phyloP scores from a whole-genome alignment of 2,329 filamentous ascomycete genomes.

The Calonectria honghensis region DNA sequence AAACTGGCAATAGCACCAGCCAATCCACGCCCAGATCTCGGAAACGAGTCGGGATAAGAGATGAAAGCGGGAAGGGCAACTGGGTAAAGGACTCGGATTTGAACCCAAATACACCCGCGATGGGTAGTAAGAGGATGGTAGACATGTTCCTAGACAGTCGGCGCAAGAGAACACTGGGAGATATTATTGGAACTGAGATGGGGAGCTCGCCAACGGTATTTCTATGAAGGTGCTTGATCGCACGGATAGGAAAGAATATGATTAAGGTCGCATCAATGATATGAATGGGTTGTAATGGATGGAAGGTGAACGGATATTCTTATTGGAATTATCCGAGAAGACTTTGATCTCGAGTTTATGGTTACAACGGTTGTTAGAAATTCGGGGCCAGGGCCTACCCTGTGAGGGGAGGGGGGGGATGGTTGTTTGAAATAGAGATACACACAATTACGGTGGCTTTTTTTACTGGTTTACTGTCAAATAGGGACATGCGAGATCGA shows the following conservation, averaged over 20 bases:
- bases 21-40: constrained; percentile 33
- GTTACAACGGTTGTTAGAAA: background rate
- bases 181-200: constrained; percentile 49
- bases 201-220: constrained; percentile 58
- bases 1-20: constrained; percentile 28
- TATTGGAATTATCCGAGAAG: background rate
- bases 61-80: constrained; percentile 23
- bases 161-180: constrained; percentile 64
- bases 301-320: background rate
- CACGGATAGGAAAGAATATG: background rate
- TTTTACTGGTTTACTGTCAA: background rate
- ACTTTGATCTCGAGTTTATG: background rate
- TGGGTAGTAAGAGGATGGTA: constrained; percentile 72
- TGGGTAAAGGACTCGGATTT: constrained; percentile 36
- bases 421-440: constrained; percentile 28
- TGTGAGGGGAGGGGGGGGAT: background rate
- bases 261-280: background rate
- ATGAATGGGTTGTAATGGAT: constrained; percentile 5
- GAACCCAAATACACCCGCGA: constrained; percentile 59
- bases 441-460: background rate
- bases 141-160: constrained; percentile 72
- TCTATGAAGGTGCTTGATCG: constrained; percentile 48
- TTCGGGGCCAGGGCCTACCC: background rate
- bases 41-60: constrained; percentile 42
- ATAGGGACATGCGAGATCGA: background rate